Conservation (phyloP, 108 stramenopile genomes). For the Cylindrotheca closterium region DNA sequence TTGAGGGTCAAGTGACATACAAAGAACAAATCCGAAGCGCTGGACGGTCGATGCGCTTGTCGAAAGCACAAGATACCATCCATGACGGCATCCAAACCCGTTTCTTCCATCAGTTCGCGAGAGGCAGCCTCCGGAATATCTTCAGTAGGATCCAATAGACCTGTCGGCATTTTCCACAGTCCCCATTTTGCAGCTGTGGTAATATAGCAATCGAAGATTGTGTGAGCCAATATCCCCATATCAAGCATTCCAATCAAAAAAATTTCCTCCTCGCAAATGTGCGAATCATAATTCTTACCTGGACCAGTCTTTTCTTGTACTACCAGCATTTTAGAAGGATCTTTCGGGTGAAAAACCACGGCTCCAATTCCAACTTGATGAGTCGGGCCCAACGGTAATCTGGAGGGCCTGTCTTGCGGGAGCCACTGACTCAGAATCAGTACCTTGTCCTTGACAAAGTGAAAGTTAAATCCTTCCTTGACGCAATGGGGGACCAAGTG, state of each 20-base stretch:
- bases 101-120: slow-evolving; percentile 80
- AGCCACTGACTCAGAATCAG: slow-evolving; percentile 75
- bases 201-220: neutral
- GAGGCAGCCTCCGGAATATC: slow-evolving; percentile 74
- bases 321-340: slow-evolving; percentile 64
- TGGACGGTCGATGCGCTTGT: slow-evolving; percentile 49
- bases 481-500: slow-evolving; percentile 28
- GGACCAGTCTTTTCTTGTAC: slow-evolving; percentile 78
- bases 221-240: too few relatives aligned
- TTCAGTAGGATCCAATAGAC: slow-evolving; percentile 82
- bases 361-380: slow-evolving; percentile 83
- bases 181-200: slow-evolving; percentile 46
- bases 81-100: slow-evolving; percentile 51
- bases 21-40: slow-evolving; percentile 73
- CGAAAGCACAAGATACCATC: slow-evolving; percentile 65
- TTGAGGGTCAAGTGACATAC: slow-evolving; percentile 55
- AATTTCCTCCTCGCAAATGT: neutral
- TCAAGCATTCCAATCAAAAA: neutral
- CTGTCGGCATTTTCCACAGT: slow-evolving; percentile 85
- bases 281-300: neutral
- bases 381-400: slow-evolving; percentile 72
- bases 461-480: slow-evolving; percentile 65
- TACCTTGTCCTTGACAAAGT: slow-evolving; percentile 40
- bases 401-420: slow-evolving; percentile 39
- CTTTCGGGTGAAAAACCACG: slow-evolving; percentile 62